Conservation (phyloP, 495 filamentous ascomycete genomes). For the Penicillium nucicola region DNA sequence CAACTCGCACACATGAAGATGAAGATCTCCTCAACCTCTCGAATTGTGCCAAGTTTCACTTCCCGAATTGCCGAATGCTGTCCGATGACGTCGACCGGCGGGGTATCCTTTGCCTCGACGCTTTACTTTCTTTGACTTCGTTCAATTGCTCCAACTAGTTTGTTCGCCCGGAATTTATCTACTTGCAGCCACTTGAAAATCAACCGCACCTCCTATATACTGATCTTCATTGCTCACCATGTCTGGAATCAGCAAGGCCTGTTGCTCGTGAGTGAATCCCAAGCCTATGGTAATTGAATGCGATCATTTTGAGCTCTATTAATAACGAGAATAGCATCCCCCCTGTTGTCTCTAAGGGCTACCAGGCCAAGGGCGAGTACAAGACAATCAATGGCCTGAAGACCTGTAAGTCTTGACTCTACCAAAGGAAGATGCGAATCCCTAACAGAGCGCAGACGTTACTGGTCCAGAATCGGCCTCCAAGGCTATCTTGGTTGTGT, state of each 20-base stretch:
- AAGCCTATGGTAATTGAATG: neutral
- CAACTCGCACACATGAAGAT: neutral
- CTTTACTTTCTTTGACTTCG: neutral
- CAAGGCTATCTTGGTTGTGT: constrained; percentile 53
- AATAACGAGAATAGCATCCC: constrained; percentile 35
- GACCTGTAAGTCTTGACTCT: constrained; percentile 46
- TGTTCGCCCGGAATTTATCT: too few species aligned
- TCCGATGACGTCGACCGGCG: constrained; percentile 24
- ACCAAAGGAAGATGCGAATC: neutral
- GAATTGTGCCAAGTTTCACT: constrained; percentile 6
- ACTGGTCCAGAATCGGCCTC: constrained; percentile 50
- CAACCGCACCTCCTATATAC: too few species aligned
- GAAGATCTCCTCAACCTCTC: too few species aligned
- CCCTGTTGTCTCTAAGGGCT: constrained; percentile 53
- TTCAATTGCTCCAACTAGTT: neutral
- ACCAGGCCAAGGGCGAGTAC: constrained; percentile 59
- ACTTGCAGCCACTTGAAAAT: neutral
- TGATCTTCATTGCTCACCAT: constrained; percentile 29
- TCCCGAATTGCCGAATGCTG: constrained; percentile 11
- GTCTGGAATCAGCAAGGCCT: constrained; percentile 48
- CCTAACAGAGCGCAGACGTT: constrained; percentile 37
- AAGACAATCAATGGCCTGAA: constrained; percentile 59
- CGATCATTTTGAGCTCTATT: neutral
- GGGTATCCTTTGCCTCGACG: constrained; percentile 7
- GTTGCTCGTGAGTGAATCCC: constrained; percentile 39